phyloP scores from a whole-genome alignment of 306 rosid species.

The Dryas octopetala region DNA sequence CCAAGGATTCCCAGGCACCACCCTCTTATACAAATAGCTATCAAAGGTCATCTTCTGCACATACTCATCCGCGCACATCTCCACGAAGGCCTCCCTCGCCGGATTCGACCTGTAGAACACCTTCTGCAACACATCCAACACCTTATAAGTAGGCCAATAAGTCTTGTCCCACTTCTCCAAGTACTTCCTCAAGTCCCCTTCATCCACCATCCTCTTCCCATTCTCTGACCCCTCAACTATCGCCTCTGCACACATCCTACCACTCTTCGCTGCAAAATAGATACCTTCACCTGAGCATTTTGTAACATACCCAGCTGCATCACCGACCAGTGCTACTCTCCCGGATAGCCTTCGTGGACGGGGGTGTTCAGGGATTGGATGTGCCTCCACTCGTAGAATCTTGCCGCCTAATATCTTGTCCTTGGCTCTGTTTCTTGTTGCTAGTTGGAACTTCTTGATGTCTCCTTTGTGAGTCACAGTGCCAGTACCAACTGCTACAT shows the following conservation, averaged over 20 bases:
- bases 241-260: conserved; percentile 97
- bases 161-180: conserved; percentile 98
- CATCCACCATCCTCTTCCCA: conserved; percentile 93
- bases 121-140: conserved; percentile 92
- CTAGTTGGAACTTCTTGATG: conserved; percentile 97
- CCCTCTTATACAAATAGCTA: conserved; percentile 88
- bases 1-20: conserved; percentile 87
- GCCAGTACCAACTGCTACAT: conserved; percentile 96
- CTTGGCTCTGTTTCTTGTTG: conserved; percentile 89
- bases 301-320: conserved; percentile 98
- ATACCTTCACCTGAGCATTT: conserved; percentile 98
- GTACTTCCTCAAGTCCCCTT: conserved; percentile 82
- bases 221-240: conserved; percentile 85
- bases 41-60: conserved; percentile 99
- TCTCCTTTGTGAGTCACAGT: conserved; percentile 97
- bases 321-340: conserved; percentile 87
- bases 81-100: conserved; percentile 96
- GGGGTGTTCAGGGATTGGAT: conserved; percentile 96
- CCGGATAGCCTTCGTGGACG: conserved; percentile 75
- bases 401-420: conserved; percentile 93
- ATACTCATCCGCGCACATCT: conserved; percentile 96
- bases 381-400: conserved; percentile 94
- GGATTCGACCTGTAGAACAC: conserved; percentile 96
- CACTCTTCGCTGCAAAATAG: conserved; percentile 97
- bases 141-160: conserved; percentile 98